These are phyloP conservation scores for Leishmania amazonensis DNA, from an alignment of 208 protist species.

Conservation along the genomic window DNA sequence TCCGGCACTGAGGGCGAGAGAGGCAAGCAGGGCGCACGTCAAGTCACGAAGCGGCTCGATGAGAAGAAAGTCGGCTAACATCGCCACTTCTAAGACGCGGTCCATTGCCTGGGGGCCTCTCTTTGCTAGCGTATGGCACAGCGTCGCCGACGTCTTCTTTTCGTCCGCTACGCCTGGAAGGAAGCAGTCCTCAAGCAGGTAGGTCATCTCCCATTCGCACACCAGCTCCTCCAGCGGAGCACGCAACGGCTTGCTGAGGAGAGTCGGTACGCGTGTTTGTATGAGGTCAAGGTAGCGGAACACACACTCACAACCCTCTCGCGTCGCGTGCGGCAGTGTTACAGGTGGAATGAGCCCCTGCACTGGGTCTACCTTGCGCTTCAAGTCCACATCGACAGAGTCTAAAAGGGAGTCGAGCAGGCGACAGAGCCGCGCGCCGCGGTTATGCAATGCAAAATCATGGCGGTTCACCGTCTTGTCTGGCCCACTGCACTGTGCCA, in stretches of 20 bases:
- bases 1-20: constrained; percentile 56
- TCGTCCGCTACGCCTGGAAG: constrained; percentile 18
- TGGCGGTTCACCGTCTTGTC: constrained; percentile 36
- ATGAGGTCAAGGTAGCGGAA: constrained; percentile 80
- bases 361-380: constrained; percentile 32
- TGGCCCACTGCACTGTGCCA: constrained; percentile 37
- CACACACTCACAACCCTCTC: constrained; percentile 64
- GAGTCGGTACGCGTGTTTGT: constrained; percentile 70
- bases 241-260: constrained; percentile 79
- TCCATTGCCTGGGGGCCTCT: constrained; percentile 46
- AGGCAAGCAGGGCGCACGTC: constrained; percentile 81
- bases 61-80: constrained; percentile 87
- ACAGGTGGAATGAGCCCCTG: constrained; percentile 58
- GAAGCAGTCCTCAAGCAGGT: constrained; percentile 62
- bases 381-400: constrained; percentile 50
- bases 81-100: constrained; percentile 75
- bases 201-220: constrained; percentile 85
- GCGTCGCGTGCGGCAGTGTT: constrained; percentile 67
- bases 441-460: constrained; percentile 79
- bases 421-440: constrained; percentile 75
- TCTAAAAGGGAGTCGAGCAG: constrained; percentile 80
- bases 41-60: constrained; percentile 81
- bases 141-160: constrained; percentile 28
- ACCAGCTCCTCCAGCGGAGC: constrained; percentile 81
- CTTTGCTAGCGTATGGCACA: constrained; percentile 41